Evolutionary conservation across 108 stramenopile species (phyloP).

Genomic region (Nannochloropsis salina): DNA sequence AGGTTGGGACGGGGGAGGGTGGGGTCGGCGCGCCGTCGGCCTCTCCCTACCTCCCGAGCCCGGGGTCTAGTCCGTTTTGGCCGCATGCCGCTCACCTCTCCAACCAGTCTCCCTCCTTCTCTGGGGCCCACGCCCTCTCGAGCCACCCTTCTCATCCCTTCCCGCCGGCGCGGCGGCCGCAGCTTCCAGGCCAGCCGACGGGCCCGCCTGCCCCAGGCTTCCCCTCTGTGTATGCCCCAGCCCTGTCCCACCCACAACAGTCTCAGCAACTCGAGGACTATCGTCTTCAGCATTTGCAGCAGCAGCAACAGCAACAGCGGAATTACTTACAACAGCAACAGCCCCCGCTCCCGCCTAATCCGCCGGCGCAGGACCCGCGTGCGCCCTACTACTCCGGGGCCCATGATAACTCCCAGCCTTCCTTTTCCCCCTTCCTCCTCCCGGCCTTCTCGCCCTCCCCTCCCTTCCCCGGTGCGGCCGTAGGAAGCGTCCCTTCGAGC

Average conservation of each 20-base stretch:
- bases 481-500: too few relatives aligned
- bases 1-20: background rate
- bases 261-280: background rate
- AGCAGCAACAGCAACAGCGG: background rate
- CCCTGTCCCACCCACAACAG: background rate
- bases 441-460: too few relatives aligned
- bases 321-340: background rate
- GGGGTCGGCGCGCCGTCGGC: background rate
- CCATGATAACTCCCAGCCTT: too few relatives aligned
- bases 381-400: too few relatives aligned
- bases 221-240: background rate
- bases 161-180: too few relatives aligned
- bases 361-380: too few relatives aligned
- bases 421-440: too few relatives aligned
- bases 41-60: background rate
- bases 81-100: background rate
- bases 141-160: too few relatives aligned
- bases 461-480: too few relatives aligned
- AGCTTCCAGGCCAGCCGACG: too few relatives aligned
- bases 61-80: background rate
- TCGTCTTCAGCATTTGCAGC: background rate
- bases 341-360: too few relatives aligned
- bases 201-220: background rate
- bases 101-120: background rate
- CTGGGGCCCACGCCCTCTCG: background rate